These are phyloP conservation scores for Dalechampia spathulata DNA, from an alignment of 441 rosid genomes.

Conservation along the genomic window DNA sequence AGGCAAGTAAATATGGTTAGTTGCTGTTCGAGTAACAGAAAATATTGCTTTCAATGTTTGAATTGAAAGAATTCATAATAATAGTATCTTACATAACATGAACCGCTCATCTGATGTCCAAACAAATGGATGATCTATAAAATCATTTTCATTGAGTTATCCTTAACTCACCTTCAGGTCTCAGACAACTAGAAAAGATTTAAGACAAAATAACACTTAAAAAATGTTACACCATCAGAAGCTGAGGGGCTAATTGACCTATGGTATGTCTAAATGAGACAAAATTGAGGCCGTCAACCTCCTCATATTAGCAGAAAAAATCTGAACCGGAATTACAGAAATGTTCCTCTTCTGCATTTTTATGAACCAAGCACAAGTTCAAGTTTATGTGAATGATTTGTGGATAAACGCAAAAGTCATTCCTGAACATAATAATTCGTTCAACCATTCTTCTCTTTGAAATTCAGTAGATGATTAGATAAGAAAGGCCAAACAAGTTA, in stretches of 20 bases:
- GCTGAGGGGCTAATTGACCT: background rate
- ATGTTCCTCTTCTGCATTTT: too few species aligned
- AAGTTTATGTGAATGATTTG: too few species aligned
- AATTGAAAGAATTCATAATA: background rate
- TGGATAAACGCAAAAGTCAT: too few species aligned
- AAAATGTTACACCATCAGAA: background rate
- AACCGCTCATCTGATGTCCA: background rate
- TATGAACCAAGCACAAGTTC: background rate
- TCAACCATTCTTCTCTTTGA: too few species aligned
- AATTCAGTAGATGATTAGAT: too few species aligned
- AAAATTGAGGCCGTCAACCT: background rate
- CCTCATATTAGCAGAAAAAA: too few species aligned
- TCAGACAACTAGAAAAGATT: background rate
- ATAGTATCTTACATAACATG: background rate
- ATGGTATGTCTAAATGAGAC: background rate
- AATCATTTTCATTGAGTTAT: background rate
- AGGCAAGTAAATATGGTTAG: conserved; percentile 18
- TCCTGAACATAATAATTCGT: background rate
- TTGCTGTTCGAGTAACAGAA: conserved; percentile 9
- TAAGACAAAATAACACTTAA: background rate
- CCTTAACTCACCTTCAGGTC: background rate
- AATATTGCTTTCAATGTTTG: conserved; percentile 1
- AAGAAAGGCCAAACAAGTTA: too few species aligned
- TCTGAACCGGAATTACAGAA: too few species aligned
- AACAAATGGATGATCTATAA: background rate